Conservation (phyloP, 2,329 filamentous ascomycete genomes). For the Alternaria infectoria region DNA sequence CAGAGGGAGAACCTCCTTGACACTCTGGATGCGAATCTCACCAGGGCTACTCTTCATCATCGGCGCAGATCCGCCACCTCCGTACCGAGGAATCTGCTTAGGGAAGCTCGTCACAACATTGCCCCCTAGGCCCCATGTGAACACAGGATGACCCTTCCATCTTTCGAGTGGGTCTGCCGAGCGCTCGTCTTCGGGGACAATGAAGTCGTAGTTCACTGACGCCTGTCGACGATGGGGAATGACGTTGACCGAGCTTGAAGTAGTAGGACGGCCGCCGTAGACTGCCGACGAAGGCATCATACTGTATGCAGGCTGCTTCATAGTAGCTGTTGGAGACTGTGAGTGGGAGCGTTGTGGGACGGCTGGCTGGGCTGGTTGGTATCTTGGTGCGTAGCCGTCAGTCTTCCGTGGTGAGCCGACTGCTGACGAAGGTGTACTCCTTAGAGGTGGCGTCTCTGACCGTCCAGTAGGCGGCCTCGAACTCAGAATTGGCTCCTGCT, state of each 20-base stretch:
- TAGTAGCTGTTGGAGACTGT: conserved; percentile 64
- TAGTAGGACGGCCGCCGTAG: conserved; percentile 37
- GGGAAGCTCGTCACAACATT: conserved; percentile 84
- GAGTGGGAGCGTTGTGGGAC: conserved; percentile 58
- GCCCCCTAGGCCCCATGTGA: conserved; percentile 88
- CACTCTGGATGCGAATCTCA: conserved; percentile 76
- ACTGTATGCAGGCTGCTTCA: conserved; percentile 58
- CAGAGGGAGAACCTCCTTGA: conserved; percentile 75
- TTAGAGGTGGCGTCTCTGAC: conserved; percentile 43
- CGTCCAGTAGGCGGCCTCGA: conserved; percentile 29
- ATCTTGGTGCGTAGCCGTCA: conserved; percentile 55
- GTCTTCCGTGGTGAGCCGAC: conserved; percentile 50
- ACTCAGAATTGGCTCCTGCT: conserved; percentile 25
- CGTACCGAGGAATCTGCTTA: conserved; percentile 85
- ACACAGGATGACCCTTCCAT: conserved; percentile 88
- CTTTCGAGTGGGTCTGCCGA: conserved; percentile 78
- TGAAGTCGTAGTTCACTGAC: conserved; percentile 61
- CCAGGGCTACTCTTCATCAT: conserved; percentile 84
- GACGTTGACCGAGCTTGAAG: conserved; percentile 23
- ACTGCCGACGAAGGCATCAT: conserved; percentile 48
- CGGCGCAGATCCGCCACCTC: conserved; percentile 72
- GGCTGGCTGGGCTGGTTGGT: conserved; percentile 46
- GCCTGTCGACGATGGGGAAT: conserved; percentile 49
- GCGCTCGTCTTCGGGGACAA: conserved; percentile 62
- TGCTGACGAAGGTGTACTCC: conserved; percentile 41